Evolutionary conservation across 2,329 filamentous ascomycete species (phyloP).

Genomic region (Trichoderma sp.): DNA sequence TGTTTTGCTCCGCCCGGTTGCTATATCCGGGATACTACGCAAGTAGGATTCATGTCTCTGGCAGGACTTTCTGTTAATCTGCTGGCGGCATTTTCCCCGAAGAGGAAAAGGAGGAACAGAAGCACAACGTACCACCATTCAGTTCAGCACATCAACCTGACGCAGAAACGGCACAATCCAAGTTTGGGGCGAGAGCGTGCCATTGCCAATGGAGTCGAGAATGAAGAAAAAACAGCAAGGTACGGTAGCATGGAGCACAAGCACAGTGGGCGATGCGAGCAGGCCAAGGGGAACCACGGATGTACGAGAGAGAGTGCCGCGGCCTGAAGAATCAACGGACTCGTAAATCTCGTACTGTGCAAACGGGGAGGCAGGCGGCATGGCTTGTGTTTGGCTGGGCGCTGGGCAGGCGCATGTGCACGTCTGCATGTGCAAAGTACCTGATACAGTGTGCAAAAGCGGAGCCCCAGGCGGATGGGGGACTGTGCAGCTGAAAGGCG

Average conservation of each 20-base stretch:
- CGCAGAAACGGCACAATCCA: background rate
- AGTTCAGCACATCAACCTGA: background rate
- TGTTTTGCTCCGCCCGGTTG: background rate
- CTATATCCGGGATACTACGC: background rate
- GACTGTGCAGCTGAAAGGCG: background rate
- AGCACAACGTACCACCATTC: background rate
- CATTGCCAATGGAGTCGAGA: background rate
- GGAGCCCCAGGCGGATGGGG: background rate
- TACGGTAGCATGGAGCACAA: background rate
- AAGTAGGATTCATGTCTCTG: background rate
- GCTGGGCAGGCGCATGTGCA: constrained; percentile 2
- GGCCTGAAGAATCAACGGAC: background rate
- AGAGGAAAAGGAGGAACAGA: background rate
- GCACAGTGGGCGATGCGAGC: background rate
- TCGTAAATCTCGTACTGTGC: background rate
- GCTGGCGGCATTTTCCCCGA: background rate
- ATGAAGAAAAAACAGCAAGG: background rate
- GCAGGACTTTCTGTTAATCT: background rate
- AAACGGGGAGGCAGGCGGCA: background rate
- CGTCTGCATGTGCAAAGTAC: background rate
- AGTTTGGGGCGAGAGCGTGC: background rate
- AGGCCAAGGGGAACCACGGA: background rate
- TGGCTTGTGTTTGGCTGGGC: background rate
- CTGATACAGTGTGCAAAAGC: background rate
- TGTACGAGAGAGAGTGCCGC: background rate